These are phyloP conservation scores for Furculomyces boomerangus DNA, from an alignment of 371 early-diverging fungal genomes.

Conservation along the genomic window DNA sequence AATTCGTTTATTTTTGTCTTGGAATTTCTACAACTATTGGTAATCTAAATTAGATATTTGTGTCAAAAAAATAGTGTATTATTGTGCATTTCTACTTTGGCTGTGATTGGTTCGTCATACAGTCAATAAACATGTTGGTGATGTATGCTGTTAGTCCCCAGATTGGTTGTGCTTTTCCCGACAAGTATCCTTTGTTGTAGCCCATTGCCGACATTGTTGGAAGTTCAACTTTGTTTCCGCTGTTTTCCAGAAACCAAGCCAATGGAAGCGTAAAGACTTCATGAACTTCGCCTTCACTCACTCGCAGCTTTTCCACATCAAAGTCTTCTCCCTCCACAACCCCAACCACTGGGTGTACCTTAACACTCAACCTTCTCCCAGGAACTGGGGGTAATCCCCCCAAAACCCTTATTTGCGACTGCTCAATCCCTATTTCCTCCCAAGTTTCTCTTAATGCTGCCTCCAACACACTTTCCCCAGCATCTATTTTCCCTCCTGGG, in stretches of 20 bases:
- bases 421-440: constrained; percentile 59
- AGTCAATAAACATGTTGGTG: not conserved
- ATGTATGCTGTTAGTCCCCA: not conserved
- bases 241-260: constrained; percentile 34
- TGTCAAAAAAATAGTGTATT: not conserved
- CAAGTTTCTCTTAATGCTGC: constrained; percentile 69
- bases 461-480: constrained; percentile 30
- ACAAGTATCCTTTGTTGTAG: not conserved
- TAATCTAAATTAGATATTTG: not conserved
- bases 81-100: not conserved
- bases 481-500: constrained; percentile 60
- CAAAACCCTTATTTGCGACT: constrained; percentile 33
- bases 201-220: not conserved
- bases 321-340: constrained; percentile 25
- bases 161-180: not conserved
- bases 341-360: constrained; percentile 60
- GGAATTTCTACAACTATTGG: not conserved
- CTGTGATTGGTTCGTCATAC: not conserved
- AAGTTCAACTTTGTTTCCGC: constrained; percentile 9
- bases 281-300: constrained; percentile 51
- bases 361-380: constrained; percentile 34
- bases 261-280: constrained; percentile 49
- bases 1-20: not conserved
- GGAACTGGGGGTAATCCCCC: constrained; percentile 49
- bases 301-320: constrained; percentile 19